Base-by-base conservation (phyloP, 495 filamentous ascomycete species). In the Xylaria scruposa region DNA sequence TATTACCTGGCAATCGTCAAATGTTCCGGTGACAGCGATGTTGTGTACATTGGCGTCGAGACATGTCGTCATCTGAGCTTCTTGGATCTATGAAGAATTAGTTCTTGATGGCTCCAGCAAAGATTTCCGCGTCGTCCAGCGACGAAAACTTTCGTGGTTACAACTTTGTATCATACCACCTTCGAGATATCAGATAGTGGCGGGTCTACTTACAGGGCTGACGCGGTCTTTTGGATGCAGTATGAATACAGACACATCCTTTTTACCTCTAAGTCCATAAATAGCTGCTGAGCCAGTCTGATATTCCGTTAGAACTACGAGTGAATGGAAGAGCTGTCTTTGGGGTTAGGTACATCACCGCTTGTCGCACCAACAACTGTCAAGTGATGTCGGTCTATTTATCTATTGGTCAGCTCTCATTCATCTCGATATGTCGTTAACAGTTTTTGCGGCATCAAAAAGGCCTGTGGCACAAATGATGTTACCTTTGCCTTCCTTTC, bases 221-320 rank as follows among this genome's bases (percentile, higher is more conserved):
- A 97, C 89, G 63, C 90, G 88, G 42, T 93, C 95, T 72, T 93
- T 91, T 7, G 96, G 96, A 80, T 93, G 90, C 67, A 97, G 83
- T 75, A 99, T 98, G 81, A 94, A 93, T 9, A 98, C 90, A 0
- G 92, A 93, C 8, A 98, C 91, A 86, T 99, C 96, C 81, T 95
- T 95, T 88, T 98, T 98, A 33, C 94, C 93, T n/a, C 94, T 85
- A 8, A 99, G 87, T n/a, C 96, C 96, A 78, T 97, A 97, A 72
- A 99, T 98, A 21, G 96, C 96, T 2, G 96, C 96, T 4, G 92
- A 95, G 0, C 96, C 96, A 63, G 96, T 98, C 62, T 71, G 36
- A 26, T n/a, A 40, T 38, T 8, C 12, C 15, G 49, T 46, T 13
- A 42, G 36, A 62, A 36, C 29, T 65, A 5, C 19, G 13, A 17